These are phyloP conservation scores for Naganishia vaughanmartiniae DNA, from an alignment of 768 basidiomycete genomes.

Conservation along the genomic window DNA sequence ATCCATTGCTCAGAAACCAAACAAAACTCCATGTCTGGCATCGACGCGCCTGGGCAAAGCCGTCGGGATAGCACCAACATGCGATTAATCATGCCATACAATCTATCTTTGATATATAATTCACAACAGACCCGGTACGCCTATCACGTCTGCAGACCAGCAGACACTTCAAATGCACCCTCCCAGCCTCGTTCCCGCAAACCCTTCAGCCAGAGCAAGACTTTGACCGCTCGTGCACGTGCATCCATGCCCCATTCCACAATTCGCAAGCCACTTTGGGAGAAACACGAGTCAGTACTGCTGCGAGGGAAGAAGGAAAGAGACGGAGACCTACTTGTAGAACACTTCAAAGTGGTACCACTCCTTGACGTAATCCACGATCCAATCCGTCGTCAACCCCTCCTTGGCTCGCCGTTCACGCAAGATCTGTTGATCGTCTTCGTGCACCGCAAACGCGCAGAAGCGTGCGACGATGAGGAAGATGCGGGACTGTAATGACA, in stretches of 20 bases:
- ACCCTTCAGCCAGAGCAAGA: constrained; percentile 44
- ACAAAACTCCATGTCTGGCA: background rate
- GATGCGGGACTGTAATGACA: constrained; percentile 65
- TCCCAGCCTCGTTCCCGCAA: constrained; percentile 41
- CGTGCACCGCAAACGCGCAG: constrained; percentile 58
- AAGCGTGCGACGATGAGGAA: constrained; percentile 89
- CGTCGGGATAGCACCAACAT: too few relatives aligned
- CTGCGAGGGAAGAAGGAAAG: background rate
- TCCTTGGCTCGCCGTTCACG: constrained; percentile 13
- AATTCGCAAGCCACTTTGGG: constrained; percentile 31
- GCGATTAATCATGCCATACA: too few relatives aligned
- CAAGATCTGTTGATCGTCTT: constrained; percentile 37
- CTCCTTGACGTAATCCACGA: constrained; percentile 27
- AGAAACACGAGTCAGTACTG: too few relatives aligned
- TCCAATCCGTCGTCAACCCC: constrained; percentile 36
- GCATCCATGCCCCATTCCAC: constrained; percentile 48
- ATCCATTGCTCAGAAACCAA: background rate
- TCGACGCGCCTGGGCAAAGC: too few relatives aligned
- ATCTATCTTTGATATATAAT: too few relatives aligned
- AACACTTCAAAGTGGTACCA: constrained; percentile 32
- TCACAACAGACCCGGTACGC: too few relatives aligned
- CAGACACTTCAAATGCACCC: constrained; percentile 41
- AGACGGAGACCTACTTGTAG: constrained; percentile 27
- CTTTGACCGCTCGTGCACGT: constrained; percentile 42
- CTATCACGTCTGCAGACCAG: constrained; percentile 37